Evolutionary conservation across 2,329 filamentous ascomycete species (phyloP).

Genomic region (Seiridium cupressi): DNA sequence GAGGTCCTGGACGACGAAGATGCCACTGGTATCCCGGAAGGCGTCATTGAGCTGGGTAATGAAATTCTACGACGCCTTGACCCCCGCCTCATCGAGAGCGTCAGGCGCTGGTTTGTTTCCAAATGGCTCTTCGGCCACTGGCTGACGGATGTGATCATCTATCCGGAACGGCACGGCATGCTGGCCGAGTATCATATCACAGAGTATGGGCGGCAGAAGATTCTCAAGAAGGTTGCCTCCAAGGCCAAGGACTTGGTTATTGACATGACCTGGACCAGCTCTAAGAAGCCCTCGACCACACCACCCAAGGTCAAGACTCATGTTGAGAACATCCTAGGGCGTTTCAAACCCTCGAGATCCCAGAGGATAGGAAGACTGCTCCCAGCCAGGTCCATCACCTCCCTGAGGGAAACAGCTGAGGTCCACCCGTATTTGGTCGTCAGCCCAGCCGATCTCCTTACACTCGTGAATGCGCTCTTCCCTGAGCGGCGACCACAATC

Average conservation of each 20-base stretch:
- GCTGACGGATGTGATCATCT: constrained; percentile 77
- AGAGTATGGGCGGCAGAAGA: constrained; percentile 83
- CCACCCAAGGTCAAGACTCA: constrained; percentile 64
- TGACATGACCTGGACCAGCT: constrained; percentile 69
- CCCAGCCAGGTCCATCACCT: constrained; percentile 70
- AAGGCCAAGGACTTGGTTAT: constrained; percentile 77
- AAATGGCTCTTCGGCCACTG: constrained; percentile 93
- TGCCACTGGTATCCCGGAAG: constrained; percentile 80
- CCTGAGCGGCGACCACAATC: constrained; percentile 70
- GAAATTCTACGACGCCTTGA: constrained; percentile 79
- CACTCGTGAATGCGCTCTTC: constrained; percentile 79
- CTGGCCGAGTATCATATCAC: constrained; percentile 91
- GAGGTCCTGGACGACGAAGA: constrained; percentile 83
- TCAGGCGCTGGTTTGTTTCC: constrained; percentile 80
- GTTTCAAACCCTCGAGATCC: constrained; percentile 56
- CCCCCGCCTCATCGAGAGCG: constrained; percentile 68
- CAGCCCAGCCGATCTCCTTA: constrained; percentile 75
- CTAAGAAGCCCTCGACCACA: constrained; percentile 56
- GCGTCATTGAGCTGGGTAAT: constrained; percentile 79
- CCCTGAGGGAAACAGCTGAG: constrained; percentile 71
- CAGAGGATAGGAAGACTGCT: constrained; percentile 58
- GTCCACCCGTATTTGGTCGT: constrained; percentile 79
- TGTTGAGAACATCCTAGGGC: constrained; percentile 68
- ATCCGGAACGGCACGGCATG: constrained; percentile 78
- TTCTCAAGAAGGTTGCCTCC: constrained; percentile 75